Evolutionary conservation across 768 basidiomycete genomes (phyloP), one percentile per base, ranked within the genome.

Genomic region (Leucogyrophana mollusca): DNA sequence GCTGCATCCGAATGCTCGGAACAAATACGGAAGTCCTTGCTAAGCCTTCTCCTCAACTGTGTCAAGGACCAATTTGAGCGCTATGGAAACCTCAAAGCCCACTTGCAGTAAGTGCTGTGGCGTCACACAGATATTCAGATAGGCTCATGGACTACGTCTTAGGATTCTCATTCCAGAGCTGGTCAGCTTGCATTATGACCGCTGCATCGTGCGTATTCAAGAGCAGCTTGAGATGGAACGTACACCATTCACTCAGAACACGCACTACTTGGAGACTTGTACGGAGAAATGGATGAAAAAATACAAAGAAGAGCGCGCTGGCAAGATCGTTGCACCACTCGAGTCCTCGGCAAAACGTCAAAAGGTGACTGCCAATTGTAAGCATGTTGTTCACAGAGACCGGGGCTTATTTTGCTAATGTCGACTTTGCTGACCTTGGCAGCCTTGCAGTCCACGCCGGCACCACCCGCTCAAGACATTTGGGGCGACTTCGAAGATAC

Each of bases 201-300:
- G 16, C 6, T 68, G 64, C 36, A n/a, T 41, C 23, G 17, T 3
- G 18, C 20, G 40, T 11, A 41, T 41, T n/a, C 21, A 22, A 9
- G 40, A 41, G 22, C 40, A 56, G n/a, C 51, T 74, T 8, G 77
- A 78, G 56, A 51, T 42, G 5, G 34, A 57, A 10, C 72, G 73
- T 0, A 43, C 61, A 4, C 27, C 27, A 30, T 74, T 62, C 51
- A 78, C 72, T 4, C 67, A 57, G 34, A 61, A 61, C 37, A 21
- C 14, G 6, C 44, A 51, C 11, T 57, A 52, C 43, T 48, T 55
- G 17, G 30, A 47, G n/a, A 36, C 45, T 21, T 32, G 41, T 21
- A 27, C 30, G 13, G 43, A 39, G 11, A 50, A 46, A 30, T 62
- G 61, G 61, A 37, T 50, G 17, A 24, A n/a, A 1, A 16, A 46